A percentile compares a stretch with the other conserved stretches of the same genome.
phyloP scores from a whole-genome alignment of 1,139 yeast genomes.

The Saccharomyces hybrid region DNA sequence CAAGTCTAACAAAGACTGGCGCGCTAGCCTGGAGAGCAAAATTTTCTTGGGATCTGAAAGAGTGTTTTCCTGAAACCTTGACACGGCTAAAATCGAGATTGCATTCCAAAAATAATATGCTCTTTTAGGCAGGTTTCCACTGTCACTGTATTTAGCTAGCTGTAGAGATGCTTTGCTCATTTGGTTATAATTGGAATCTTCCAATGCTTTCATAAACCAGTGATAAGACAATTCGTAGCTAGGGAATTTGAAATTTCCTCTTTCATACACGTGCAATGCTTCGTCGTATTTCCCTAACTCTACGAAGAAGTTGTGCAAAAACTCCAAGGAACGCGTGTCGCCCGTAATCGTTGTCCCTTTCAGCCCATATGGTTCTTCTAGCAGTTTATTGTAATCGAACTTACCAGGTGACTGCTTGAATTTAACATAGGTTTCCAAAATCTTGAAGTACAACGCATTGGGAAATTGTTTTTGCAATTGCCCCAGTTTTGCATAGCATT shows the following conservation, averaged over 20 bases:
- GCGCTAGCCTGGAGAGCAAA: conserved; percentile 21
- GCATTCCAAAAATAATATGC: conserved; percentile 28
- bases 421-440: conserved; percentile 24
- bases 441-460: conserved; percentile 18
- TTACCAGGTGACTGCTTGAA: conserved; percentile 26
- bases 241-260: conserved; percentile 25
- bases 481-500: conserved; percentile 19
- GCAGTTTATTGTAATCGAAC: conserved; percentile 15
- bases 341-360: conserved; percentile 17
- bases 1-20: conserved; percentile 16
- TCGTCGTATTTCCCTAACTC: conserved; percentile 22
- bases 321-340: conserved; percentile 22
- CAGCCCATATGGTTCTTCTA: conserved; percentile 16
- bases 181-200: conserved; percentile 21
- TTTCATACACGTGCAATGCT: conserved; percentile 23
- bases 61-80: conserved; percentile 16
- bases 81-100: conserved; percentile 20
- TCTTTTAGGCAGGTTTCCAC: conserved; percentile 11
- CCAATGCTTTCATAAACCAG: conserved; percentile 26
- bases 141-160: conserved; percentile 16
- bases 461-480: conserved; percentile 21
- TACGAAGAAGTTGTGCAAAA: conserved; percentile 23
- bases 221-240: conserved; percentile 21
- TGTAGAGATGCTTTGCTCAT: conserved; percentile 24
- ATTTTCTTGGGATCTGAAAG: conserved; percentile 17